These are phyloP conservation scores for Setaria viridis DNA, from an alignment of 202 grass and related monocot species.

Conservation along the genomic window DNA sequence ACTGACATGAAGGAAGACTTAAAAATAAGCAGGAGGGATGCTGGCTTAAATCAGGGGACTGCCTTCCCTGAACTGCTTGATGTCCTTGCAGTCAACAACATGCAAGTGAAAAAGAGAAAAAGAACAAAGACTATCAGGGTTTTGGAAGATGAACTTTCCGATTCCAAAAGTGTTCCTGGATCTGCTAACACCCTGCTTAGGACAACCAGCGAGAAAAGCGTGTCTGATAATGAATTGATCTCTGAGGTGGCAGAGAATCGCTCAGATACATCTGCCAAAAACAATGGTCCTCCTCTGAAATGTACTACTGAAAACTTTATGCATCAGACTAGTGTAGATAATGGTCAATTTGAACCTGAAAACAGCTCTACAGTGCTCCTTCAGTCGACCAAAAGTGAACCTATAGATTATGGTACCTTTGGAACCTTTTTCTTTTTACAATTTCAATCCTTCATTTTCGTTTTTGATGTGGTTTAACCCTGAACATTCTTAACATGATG, in stretches of 20 bases:
- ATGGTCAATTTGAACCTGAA: conserved; percentile 39
- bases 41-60: conserved; percentile 15
- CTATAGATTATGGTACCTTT: conserved; percentile 47
- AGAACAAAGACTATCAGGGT: conserved; percentile 50
- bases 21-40: conserved; percentile 29
- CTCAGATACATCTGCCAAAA: conserved; percentile 17
- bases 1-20: conserved; percentile 40
- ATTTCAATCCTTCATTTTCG: conserved; percentile 4
- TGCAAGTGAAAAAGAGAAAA: conserved; percentile 51
- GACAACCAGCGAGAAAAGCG: conserved; percentile 47
- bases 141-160: conserved; percentile 41
- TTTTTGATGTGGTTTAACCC: conserved; percentile 23
- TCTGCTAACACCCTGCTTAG: conserved; percentile 48
- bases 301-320: conserved; percentile 29
- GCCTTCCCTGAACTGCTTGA: conserved; percentile 23
- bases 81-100: conserved; percentile 35
- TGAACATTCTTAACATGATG: conserved; percentile 37
- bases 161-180: conserved; percentile 40
- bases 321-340: conserved; percentile 34
- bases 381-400: conserved; percentile 44
- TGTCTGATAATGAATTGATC: conserved; percentile 32
- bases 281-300: conserved; percentile 31
- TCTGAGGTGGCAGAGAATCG: conserved; percentile 36
- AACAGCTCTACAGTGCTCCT: conserved; percentile 37
- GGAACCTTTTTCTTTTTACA: conserved; percentile 27